Evolutionary conservation across 2,329 filamentous ascomycete genomes (phyloP), one percentile per base, ranked within the genome.

Genomic region (Ophiosphaerella korrae): DNA sequence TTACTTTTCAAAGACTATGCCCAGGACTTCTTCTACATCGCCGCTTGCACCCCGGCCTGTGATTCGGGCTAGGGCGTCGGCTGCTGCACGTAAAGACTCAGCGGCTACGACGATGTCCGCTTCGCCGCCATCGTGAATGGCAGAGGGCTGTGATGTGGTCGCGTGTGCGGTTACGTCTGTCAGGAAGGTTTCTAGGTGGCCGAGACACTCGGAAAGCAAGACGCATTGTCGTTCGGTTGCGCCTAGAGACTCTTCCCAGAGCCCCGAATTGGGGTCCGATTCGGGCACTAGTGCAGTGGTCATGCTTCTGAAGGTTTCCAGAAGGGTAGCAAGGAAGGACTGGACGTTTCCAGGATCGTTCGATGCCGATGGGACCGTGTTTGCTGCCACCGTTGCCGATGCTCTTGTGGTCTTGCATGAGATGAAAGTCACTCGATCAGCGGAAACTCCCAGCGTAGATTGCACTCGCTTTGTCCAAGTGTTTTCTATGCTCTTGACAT

Each of bases 1-100:
- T 80, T 77, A 96, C 90, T 96, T 97, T 74, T 97, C 93, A 77
- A 99, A 99, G 3, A 99, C 92, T 18, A 99, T 92, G 0, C 94
- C 94, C 38, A 99, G 77, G 7, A 99, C 90, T 69, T 97, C 94
- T 71, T 99, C 93, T 13, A 97, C 91, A 73, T 97, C 93, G 2
- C 92, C 90, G 35, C 83, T 84, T 63, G 92, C 90, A 1, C 92
- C 92, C 48, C 85, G 85, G 0, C 94, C 94, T 1, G 92, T 97
- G 63, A 97, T 96, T 50, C 86, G 85, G 2, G 91, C 88, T n/a
- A 73, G 54, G 13, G 65, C 56, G n/a, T 72, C 68, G 34, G 68
- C 70, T 11, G 69, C 70, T n/a, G 63, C 63, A 37, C 94, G 87
- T 48, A 99, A 79, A 68, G 92, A 86, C 74, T 99, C 94, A 0